Base-by-base conservation (phyloP, 2,329 filamentous ascomycete species). In the Cercospora sojina region DNA sequence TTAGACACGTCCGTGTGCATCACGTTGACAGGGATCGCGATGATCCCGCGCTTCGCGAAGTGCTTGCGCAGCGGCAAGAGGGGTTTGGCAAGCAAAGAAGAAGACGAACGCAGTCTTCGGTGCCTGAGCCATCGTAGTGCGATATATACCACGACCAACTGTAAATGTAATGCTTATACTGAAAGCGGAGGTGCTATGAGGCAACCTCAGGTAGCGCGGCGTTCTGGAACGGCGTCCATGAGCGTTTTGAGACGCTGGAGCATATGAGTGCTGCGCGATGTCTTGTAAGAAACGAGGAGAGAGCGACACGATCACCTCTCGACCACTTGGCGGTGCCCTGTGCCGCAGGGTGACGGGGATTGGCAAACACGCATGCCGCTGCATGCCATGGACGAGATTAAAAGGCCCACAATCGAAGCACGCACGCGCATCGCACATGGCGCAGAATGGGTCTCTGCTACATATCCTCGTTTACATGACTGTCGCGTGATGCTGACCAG, bases 1-100 rank as follows among this genome's bases (percentile, higher is more conserved):
- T n/a, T 57, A 96, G 93, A 78, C 95, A 99, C 79, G 95, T 98
- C 35, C 88, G 92, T 63, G 92, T 95, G 49, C 94, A 98, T 77
- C 95, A 98, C 77, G 82, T 89, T 43, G 93, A 98, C 75, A 95
- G 92, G 77, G 89, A 91, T 76, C 94, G 93, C 78, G 93, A 97
- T 72, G 94, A 98, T 74, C 88, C 91, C 0, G 79, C 84, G 63
- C 82, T 99, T 47, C 86, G 93, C 61, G 90, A 94, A 58, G 94
- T 98, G 1, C 86, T 98, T 41, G 86, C 92, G 1, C 93, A 97
- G 76, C 85, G 95, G 60, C 88, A 91, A 3, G 91, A 97, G 78
- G 93, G 93, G 32, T 91, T 91, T 5, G 91, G 61, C 20, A 88
- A 93, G 71, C 92, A 93, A 32, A 85, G 93, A 68, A 85, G 93